These are phyloP conservation scores for Neofusicoccum laricinum DNA, from an alignment of 2,329 filamentous ascomycete species.

Conservation along the genomic window DNA sequence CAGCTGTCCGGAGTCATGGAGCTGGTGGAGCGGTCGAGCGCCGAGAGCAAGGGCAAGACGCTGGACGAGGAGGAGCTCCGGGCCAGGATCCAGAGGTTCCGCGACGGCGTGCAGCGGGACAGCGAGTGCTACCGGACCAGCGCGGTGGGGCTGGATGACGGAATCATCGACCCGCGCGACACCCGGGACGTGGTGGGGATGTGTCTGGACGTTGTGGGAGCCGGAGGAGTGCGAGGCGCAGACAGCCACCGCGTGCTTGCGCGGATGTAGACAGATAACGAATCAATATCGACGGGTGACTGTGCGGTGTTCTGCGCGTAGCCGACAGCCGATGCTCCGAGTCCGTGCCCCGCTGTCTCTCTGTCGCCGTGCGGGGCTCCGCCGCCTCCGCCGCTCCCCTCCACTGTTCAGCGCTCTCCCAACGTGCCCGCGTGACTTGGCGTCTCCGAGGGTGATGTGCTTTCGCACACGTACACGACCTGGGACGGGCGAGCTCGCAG, in stretches of 20 bases:
- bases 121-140: constrained; percentile 36
- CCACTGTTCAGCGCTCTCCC: too few relatives aligned
- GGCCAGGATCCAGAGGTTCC: constrained; percentile 24
- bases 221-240: constrained; percentile 24
- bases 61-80: constrained; percentile 27
- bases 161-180: constrained; percentile 39
- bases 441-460: not conserved
- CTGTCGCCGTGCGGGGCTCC: not conserved
- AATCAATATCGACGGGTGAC: not conserved
- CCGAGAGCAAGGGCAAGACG: constrained; percentile 20
- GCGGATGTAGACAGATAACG: constrained; percentile 13
- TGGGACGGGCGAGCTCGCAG: too few relatives aligned
- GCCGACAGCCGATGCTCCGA: not conserved
- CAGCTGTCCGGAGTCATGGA: constrained; percentile 42
- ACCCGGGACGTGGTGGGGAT: constrained; percentile 38
- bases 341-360: not conserved
- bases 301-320: too few relatives aligned
- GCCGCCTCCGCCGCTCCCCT: too few relatives aligned
- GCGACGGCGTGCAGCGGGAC: constrained; percentile 29
- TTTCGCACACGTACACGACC: too few relatives aligned
- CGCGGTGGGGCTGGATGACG: constrained; percentile 34
- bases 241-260: constrained; percentile 27
- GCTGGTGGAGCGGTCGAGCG: constrained; percentile 27
- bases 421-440: too few relatives aligned
- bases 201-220: constrained; percentile 34